Evolutionary conservation across 129 eudicot genomes (phyloP), one percentile per base, ranked within the genome.

Genomic region (Saussurea involucrata): DNA sequence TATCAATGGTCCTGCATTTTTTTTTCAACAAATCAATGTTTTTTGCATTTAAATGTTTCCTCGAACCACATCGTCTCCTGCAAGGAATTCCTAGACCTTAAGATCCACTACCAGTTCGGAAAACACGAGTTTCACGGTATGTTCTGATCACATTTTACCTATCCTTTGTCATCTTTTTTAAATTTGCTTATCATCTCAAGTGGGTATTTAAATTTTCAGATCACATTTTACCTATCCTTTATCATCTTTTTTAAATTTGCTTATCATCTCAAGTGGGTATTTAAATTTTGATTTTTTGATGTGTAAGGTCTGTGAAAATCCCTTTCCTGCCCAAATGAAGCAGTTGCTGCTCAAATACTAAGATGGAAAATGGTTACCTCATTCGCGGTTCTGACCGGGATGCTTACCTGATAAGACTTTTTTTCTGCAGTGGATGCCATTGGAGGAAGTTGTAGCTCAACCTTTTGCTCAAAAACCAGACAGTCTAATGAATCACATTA

Each of bases 61-160:
- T 33, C 90, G 88, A 21, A 88, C 90, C 33, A 88, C 90, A 55
- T 77, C 83, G 86, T 90, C 92, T 76, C 63, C 86, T 3, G 86
- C 89, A 15, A 87, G 90, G 24, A 89, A 88, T 78, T 88, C 82
- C 68, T 88, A 89, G 92, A 88, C 88, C 6, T 37, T 88, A 73
- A 85, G 92, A 80, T 88, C 85, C 46, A 88, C 79, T 34, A 85
- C 92, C 8, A 85, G 65, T 60, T 63, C 85, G 83, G 90, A 85
- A 78, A 89, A 88, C 83, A 89, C 89, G 53, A 88, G 92, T 81
- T 84, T 88, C 63, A 89, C 83, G 87, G 92, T 88, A 75, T 68
- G 74, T 76, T 21, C 22, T 42, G 17, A 25, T 7, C 27, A 17
- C 37, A 8, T 44, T 28, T 42, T 18, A 42, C 4, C 9, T 37